Conservation (phyloP, 345 rosid genomes). For the Physaria fendleri region DNA sequence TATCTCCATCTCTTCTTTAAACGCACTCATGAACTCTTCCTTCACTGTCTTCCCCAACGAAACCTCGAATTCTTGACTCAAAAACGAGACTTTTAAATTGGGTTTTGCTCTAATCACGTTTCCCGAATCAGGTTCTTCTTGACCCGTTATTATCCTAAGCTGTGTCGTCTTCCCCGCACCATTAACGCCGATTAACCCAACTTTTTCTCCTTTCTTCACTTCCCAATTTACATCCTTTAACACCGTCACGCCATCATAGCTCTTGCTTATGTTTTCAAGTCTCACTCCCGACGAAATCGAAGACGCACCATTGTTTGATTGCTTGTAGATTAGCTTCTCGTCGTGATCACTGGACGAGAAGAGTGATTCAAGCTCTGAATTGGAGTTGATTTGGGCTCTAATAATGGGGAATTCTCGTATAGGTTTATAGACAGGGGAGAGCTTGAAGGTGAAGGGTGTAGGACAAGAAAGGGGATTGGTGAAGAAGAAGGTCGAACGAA, state of each 20-base stretch:
- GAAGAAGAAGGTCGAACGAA: conserved; percentile 48
- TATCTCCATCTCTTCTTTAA: conserved; percentile 73
- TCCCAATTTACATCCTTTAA: conserved; percentile 82
- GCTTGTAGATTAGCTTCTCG: conserved; percentile 29
- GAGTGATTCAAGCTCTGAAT: conserved; percentile 57
- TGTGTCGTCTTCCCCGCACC: conserved; percentile 96
- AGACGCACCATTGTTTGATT: conserved; percentile 46
- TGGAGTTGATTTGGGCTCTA: conserved; percentile 39
- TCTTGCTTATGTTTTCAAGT: conserved; percentile 74
- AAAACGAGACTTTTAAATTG: conserved; percentile 59
- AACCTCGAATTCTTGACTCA: conserved; percentile 91
- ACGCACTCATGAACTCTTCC: conserved; percentile 84
- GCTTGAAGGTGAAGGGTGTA: conserved; percentile 11
- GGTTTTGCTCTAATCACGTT: conserved; percentile 62
- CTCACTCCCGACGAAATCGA: conserved; percentile 69
- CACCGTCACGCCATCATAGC: conserved; percentile 73
- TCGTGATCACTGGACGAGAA: conserved; percentile 42
- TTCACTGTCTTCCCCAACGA: conserved; percentile 71
- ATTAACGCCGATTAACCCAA: conserved; percentile 77
- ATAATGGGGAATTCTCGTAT: conserved; percentile 12
- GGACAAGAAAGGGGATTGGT: conserved; percentile 32
- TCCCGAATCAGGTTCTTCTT: conserved; percentile 81
- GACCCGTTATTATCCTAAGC: conserved; percentile 74
- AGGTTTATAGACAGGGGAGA: conserved; percentile 20
- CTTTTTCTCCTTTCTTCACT: conserved; percentile 82